A percentile compares a stretch with the other conserved stretches of the same genome.
These are phyloP conservation scores for Dothideomycetes sp. DNA, from an alignment of 2,329 filamentous ascomycete genomes.

Conservation along the genomic window DNA sequence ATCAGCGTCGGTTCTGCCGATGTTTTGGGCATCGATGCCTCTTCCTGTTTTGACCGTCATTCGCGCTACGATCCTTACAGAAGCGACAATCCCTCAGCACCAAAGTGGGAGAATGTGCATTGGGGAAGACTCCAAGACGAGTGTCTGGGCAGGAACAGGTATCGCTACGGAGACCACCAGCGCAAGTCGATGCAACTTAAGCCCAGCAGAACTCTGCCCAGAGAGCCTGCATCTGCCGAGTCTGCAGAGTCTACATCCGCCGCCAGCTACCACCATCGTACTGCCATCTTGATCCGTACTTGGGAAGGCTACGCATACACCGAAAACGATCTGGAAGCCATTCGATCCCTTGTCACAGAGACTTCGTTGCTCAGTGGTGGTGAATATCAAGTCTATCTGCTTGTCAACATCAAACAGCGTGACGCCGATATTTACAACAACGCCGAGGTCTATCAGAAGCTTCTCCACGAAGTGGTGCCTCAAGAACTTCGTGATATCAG, in stretches of 20 bases:
- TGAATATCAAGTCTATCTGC: constrained; percentile 40
- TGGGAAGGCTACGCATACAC: constrained; percentile 41
- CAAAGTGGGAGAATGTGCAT: constrained; percentile 55
- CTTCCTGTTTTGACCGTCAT: constrained; percentile 57
- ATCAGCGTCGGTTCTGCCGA: constrained; percentile 56
- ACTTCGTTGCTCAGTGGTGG: constrained; percentile 38
- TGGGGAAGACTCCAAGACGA: constrained; percentile 63
- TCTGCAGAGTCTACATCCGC: constrained; percentile 1
- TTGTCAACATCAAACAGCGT: constrained; percentile 44
- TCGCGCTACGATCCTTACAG: constrained; percentile 49
- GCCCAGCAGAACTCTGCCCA: constrained; percentile 19
- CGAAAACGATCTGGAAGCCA: constrained; percentile 37
- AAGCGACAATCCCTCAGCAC: constrained; percentile 22
- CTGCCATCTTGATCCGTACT: constrained; percentile 37
- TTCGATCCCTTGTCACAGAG: constrained; percentile 39
- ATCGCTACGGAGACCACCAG: constrained; percentile 45
- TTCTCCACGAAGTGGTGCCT: constrained; percentile 56
- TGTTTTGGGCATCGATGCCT: constrained; percentile 51
- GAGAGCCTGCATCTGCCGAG: constrained; percentile 1
- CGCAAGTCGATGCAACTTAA: constrained; percentile 22
- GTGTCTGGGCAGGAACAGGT: constrained; percentile 57
- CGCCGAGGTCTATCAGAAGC: constrained; percentile 48
- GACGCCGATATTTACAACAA: constrained; percentile 51
- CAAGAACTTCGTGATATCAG: constrained; percentile 61
- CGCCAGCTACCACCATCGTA: constrained; percentile 33